A percentile compares a stretch with the other conserved stretches of the same genome.
Conservation (phyloP, 1,284 basidiomycete genomes). For the Sutorius eximius region DNA sequence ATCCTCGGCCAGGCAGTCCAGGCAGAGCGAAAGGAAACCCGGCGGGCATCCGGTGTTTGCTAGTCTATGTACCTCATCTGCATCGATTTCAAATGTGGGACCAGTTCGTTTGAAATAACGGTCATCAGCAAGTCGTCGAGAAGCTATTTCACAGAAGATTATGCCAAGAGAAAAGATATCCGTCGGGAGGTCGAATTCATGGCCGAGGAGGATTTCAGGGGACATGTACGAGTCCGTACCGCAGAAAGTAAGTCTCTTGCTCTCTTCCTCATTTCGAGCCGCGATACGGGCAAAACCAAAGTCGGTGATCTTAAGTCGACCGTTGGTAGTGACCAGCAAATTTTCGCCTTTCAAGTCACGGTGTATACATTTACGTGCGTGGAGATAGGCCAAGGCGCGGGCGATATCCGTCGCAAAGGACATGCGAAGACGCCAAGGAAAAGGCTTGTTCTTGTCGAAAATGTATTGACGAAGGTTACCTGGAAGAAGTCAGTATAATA, state of each 20-base stretch:
- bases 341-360: constrained; percentile 97
- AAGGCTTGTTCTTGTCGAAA: constrained; percentile 72
- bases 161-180: constrained; percentile 95
- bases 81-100: constrained; percentile 79
- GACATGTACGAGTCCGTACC: constrained; percentile 95
- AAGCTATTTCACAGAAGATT: constrained; percentile 91
- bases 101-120: constrained; percentile 76
- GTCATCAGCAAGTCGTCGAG: constrained; percentile 83
- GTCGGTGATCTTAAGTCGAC: constrained; percentile 94
- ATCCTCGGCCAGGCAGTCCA: constrained; percentile 77
- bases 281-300: constrained; percentile 96
- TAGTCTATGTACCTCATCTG: constrained; percentile 67
- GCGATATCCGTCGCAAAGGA: constrained; percentile 95
- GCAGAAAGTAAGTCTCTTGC: constrained; percentile 90
- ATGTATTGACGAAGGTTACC: constrained; percentile 88
- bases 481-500: constrained; percentile 16
- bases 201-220: constrained; percentile 90
- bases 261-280: constrained; percentile 87
- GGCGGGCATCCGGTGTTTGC: constrained; percentile 79
- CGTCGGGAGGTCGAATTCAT: constrained; percentile 90
- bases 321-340: constrained; percentile 89
- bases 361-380: constrained; percentile 86
- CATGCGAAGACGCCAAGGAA: constrained; percentile 88
- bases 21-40: constrained; percentile 72
- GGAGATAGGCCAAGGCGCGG: constrained; percentile 93